Base-by-base conservation (phyloP, 1,284 basidiomycete species). In the Tilletia walkeri region DNA sequence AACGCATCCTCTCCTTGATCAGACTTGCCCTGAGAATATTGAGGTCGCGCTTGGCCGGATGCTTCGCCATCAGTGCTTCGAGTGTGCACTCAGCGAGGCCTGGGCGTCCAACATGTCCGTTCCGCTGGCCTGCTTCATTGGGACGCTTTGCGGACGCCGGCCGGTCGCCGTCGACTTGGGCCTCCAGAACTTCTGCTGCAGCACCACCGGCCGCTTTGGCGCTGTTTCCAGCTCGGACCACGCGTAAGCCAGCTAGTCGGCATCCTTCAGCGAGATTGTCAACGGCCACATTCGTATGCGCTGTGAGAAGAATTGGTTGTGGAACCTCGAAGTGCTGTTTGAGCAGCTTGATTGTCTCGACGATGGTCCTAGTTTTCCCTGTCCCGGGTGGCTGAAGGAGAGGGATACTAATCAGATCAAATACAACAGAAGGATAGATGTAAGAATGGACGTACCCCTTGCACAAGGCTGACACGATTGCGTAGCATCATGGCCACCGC, bases 251-350 rank as follows among this genome's bases (percentile, higher is more conserved):
- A 0, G 87, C 85, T 59, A 75, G 59, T 48, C 84, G 78, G 71
- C 87, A 87, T 34, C 92, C 86, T 78, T 91, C 90, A 45, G 94
- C 89, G 7, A 97, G 88, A 76, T 96, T 93, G 83, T 97, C 94
- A n/a, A 95, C 92, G 0, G 95, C 94, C 34, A 90, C 92, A 76
- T 97, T 95, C 49, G 95, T 97, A 81, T 93, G 95, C 0, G 94
- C 94, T 81, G 91, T 92, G 2, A 96, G 90, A 16, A 96, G 88
- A 61, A 96, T 87, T 0, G 93, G 93, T 54, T 92, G 89, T 9
- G 91, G 89, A 14, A 95, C 89, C 80, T 90, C 87, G 83, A 94
- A 97, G 80, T 94, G 89, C 49, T 89, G 88, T 87, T 96, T 96
- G 75, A 97, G 88, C 38, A 97, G 84, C 75, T 89, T 89, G 76